phyloP scores from a whole-genome alignment of 805 yeast species.

The Spathaspora gorwiae region DNA sequence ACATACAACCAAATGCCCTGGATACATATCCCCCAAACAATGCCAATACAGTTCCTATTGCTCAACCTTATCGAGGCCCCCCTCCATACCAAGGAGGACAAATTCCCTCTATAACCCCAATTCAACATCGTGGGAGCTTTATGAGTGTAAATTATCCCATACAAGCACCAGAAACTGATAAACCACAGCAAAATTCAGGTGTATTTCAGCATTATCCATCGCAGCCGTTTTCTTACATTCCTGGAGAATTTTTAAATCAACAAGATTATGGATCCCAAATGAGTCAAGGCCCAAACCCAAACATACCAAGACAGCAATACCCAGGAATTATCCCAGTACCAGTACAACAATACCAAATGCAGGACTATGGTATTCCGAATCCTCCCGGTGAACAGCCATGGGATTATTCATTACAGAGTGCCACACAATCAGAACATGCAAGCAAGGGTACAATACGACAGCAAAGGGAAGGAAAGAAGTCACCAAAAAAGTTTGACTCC shows the following conservation, averaged over 20 bases:
- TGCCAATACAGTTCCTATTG: no score
- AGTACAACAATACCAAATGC: neutral
- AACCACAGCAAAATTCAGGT: slow-evolving; percentile 1
- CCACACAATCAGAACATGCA: neutral
- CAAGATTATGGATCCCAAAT: slow-evolving; percentile 1
- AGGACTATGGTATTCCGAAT: neutral
- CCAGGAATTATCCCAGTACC: slow-evolving; percentile 1
- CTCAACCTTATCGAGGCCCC: neutral
- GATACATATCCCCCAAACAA: neutral
- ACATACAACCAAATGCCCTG: neutral
- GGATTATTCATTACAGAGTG: neutral
- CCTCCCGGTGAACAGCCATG: slow-evolving; percentile 1
- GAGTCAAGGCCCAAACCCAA: slow-evolving; percentile 1
- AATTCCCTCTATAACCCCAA: neutral
- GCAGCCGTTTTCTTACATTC: slow-evolving; percentile 2
- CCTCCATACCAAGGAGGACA: neutral
- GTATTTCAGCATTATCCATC: slow-evolving; percentile 4
- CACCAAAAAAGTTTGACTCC: neutral
- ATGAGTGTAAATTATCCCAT: neutral
- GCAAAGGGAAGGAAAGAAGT: neutral
- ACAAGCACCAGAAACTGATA: slow-evolving; percentile 3
- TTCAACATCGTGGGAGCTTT: neutral
- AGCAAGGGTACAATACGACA: neutral
- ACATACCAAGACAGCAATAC: neutral
- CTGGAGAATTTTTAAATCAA: slow-evolving; percentile 1